Conservation (phyloP, 768 basidiomycete species). For the Auricularia cornea region DNA sequence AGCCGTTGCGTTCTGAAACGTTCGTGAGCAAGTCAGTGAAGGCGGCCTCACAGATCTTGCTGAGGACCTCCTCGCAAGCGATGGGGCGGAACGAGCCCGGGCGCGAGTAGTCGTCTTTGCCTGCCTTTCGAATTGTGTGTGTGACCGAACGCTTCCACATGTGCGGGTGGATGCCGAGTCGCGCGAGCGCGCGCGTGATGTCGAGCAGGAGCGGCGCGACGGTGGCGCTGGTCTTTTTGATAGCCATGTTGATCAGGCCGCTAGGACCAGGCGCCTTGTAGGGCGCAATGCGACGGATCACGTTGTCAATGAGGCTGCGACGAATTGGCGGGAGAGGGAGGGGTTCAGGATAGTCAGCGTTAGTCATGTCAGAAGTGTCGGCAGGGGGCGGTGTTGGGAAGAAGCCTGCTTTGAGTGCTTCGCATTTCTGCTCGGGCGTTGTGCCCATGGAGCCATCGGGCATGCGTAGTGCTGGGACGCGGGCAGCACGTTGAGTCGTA, state of each 20-base stretch:
- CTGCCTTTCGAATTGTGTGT: constrained; percentile 28
- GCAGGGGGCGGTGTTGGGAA: neutral
- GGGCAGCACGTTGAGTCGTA: too few relatives aligned
- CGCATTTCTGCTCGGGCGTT: neutral
- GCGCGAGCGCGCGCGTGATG: neutral
- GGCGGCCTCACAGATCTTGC: constrained; percentile 20
- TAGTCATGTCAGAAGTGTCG: neutral
- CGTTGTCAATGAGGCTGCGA: neutral
- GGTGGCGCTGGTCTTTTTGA: neutral
- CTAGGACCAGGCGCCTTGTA: constrained; percentile 16
- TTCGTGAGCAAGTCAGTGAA: constrained; percentile 17
- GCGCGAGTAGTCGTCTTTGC: constrained; percentile 24
- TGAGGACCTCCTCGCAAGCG: constrained; percentile 24
- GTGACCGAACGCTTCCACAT: constrained; percentile 23
- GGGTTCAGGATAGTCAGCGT: neutral
- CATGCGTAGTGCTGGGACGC: too few relatives aligned
- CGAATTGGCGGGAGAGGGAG: neutral
- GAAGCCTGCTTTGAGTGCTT: neutral
- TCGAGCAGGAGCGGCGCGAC: neutral
- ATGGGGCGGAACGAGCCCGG: constrained; percentile 32
- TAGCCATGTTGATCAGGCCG: neutral
- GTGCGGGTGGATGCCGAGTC: neutral
- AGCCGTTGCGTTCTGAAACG: constrained; percentile 20
- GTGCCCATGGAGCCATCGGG: neutral
- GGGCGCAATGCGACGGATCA: constrained; percentile 8